Percentiles rank a stretch among this genome's conserved stretches.
These are phyloP conservation scores for Codiaeum variegatum DNA, from an alignment of 441 rosid species.

Conservation along the genomic window DNA sequence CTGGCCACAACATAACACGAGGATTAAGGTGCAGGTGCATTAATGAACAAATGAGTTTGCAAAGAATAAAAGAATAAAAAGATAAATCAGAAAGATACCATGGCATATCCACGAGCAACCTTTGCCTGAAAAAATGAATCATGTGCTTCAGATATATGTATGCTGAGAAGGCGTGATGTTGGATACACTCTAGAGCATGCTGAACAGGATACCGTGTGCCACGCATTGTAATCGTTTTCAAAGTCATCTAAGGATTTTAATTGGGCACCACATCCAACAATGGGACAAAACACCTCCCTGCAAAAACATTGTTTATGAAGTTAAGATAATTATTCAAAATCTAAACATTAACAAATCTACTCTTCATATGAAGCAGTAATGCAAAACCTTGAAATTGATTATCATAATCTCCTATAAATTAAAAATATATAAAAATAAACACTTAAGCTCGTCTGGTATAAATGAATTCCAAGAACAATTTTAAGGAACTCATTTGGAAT, in stretches of 20 bases:
- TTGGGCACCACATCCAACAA: slow-evolving; percentile 68
- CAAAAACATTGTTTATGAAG: slow-evolving; percentile 25
- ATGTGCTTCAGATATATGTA: slow-evolving; percentile 84
- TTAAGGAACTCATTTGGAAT: too few species aligned
- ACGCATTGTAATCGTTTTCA: slow-evolving; percentile 79
- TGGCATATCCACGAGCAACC: slow-evolving; percentile 74
- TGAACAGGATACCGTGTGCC: slow-evolving; percentile 85
- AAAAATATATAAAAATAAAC: background rate
- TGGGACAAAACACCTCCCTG: slow-evolving; percentile 79
- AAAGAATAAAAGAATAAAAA: background rate
- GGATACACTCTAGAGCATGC: slow-evolving; percentile 87
- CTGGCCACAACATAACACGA: too few species aligned
- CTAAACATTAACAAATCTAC: background rate
- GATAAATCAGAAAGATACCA: slow-evolving; percentile 41
- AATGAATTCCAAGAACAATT: too few species aligned
- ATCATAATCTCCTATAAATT: background rate
- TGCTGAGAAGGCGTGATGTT: slow-evolving; percentile 71
- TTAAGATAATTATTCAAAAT: slow-evolving; percentile 1
- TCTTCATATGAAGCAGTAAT: background rate
- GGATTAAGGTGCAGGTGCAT: too few species aligned
- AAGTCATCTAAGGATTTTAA: slow-evolving; percentile 62
- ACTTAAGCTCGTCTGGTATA: too few species aligned
- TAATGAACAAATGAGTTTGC: too few species aligned
- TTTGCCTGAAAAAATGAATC: slow-evolving; percentile 95
- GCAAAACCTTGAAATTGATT: background rate